A percentile compares a stretch with the other conserved stretches of the same genome.
Evolutionary conservation across 805 yeast genomes (phyloP).

Genomic region (Saccharomycopsis sp.): DNA sequence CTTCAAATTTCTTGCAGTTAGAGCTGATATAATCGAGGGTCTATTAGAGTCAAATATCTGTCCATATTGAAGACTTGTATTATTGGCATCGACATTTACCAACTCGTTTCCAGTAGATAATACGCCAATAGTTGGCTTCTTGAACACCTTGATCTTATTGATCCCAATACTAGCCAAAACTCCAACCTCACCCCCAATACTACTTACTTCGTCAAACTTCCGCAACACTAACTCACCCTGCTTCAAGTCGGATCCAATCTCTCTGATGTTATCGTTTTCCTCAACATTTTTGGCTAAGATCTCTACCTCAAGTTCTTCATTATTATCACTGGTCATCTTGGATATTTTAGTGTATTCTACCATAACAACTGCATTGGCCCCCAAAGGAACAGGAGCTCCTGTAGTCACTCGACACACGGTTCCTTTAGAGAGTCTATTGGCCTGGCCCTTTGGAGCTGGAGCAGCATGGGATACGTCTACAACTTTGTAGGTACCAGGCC

Average conservation of each 20-base stretch:
- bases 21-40: conserved; percentile 37
- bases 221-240: conserved; percentile 33
- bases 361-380: conserved; percentile 47
- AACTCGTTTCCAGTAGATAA: conserved; percentile 49
- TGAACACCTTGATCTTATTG: conserved; percentile 31
- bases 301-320: conserved; percentile 36
- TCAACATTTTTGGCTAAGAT: conserved; percentile 36
- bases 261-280: conserved; percentile 41
- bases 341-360: conserved; percentile 45
- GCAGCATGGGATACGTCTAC: conserved; percentile 38
- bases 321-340: conserved; percentile 31
- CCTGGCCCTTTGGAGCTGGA: conserved; percentile 23
- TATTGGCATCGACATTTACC: conserved; percentile 28
- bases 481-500: conserved; percentile 40
- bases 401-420: conserved; percentile 44
- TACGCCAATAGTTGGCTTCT: conserved; percentile 40
- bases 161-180: conserved; percentile 43
- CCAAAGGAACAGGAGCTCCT: conserved; percentile 52
- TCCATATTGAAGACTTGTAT: conserved; percentile 30
- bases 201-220: conserved; percentile 33
- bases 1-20: conserved; percentile 32
- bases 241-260: conserved; percentile 41
- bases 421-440: conserved; percentile 27
- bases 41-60: conserved; percentile 46
- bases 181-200: conserved; percentile 46